Conservation (phyloP, 306 rosid species). For the Medicago ruthenica region DNA sequence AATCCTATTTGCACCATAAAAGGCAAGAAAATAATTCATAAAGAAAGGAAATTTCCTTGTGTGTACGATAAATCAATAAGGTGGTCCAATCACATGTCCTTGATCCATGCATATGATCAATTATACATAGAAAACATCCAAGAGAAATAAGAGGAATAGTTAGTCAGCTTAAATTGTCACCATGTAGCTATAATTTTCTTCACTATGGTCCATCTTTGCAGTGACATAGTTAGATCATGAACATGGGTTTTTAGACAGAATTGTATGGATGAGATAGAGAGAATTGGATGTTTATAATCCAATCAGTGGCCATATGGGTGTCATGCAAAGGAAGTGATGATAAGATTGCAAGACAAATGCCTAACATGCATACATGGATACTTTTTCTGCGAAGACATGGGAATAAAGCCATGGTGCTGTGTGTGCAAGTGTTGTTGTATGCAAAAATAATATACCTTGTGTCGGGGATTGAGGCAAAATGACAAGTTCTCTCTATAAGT, state of each 20-base stretch:
- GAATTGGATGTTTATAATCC: constrained; percentile 27
- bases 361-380: constrained; percentile 49
- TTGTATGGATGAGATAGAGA: constrained; percentile 42
- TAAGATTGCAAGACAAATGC: constrained; percentile 53
- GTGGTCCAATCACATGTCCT: constrained; percentile 54
- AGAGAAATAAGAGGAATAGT: constrained; percentile 48
- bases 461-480: constrained; percentile 70
- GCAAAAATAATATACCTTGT: constrained; percentile 53
- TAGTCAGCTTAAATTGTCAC: constrained; percentile 53
- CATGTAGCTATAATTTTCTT: constrained; percentile 42
- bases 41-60: constrained; percentile 5
- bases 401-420: constrained; percentile 47
- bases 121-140: constrained; percentile 50
- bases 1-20: constrained; percentile 24
- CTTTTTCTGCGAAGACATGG: constrained; percentile 48
- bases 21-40: constrained; percentile 40
- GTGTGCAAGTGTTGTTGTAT: constrained; percentile 42
- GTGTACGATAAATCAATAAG: constrained; percentile 36
- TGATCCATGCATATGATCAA: constrained; percentile 42
- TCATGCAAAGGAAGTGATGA: constrained; percentile 46
- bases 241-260: constrained; percentile 43
- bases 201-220: constrained; percentile 54
- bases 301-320: constrained; percentile 45
- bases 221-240: background rate
- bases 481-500: constrained; percentile 52